phyloP scores from a whole-genome alignment of 768 basidiomycete genomes.

The Suillus placidus region DNA sequence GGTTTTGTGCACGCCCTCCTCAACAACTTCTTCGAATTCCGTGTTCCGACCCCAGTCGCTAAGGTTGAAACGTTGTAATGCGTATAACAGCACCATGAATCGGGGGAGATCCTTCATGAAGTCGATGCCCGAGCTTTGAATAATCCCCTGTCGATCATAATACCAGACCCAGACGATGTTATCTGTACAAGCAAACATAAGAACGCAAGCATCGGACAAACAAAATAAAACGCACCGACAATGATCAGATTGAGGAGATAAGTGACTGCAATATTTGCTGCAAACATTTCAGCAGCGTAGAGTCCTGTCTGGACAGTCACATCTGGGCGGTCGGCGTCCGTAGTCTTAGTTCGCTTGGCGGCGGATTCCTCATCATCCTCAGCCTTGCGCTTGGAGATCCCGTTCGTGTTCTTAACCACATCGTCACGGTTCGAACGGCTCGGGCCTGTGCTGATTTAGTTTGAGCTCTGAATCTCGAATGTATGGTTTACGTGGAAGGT shows the following conservation, averaged over 20 bases:
- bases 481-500: no score
- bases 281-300: constrained; percentile 7
- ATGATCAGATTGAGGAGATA: constrained; percentile 6
- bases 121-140: not conserved
- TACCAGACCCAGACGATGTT: constrained; percentile 2
- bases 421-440: no score
- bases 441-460: no score
- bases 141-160: constrained; percentile 4
- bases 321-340: no score
- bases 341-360: no score
- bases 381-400: no score
- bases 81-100: constrained; percentile 3
- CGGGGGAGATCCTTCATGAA: constrained; percentile 9
- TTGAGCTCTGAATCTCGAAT: no score
- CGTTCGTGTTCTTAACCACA: no score
- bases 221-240: not conserved
- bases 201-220: not conserved
- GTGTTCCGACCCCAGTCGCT: constrained; percentile 9
- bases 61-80: not conserved
- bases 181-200: not conserved
- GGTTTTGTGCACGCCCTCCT: no score
- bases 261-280: not conserved
- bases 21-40: no score
- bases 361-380: no score
- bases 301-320: no score